A percentile compares a stretch with the other conserved stretches of the same genome.
Evolutionary conservation across 805 yeast species (phyloP).

Genomic region (Saccharomycopsis sp.): DNA sequence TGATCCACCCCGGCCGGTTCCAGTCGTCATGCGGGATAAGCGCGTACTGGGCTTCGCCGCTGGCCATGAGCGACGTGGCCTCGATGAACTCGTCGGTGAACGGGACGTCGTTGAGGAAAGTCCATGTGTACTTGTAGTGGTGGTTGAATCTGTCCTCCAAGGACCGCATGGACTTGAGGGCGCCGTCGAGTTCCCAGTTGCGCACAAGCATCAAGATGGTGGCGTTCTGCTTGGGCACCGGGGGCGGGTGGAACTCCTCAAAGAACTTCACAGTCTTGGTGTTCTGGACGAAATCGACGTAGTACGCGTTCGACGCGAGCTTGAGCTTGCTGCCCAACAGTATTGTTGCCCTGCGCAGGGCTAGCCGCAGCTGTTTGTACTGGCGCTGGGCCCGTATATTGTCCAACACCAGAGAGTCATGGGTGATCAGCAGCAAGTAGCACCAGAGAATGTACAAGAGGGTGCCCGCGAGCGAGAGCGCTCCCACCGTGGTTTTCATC

Average conservation of each 20-base stretch:
- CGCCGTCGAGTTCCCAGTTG: constrained; percentile 69
- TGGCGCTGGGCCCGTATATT: too few relatives aligned
- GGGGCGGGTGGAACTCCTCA: not conserved
- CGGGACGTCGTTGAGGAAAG: constrained; percentile 66
- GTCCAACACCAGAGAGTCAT: too few relatives aligned
- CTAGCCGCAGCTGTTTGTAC: too few relatives aligned
- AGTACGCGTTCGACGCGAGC: constrained; percentile 14
- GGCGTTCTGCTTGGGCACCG: constrained; percentile 64
- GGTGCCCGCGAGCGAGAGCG: too few relatives aligned
- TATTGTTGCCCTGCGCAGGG: not conserved
- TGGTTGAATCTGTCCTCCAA: constrained; percentile 67
- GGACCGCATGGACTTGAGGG: constrained; percentile 65
- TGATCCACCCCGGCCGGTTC: constrained; percentile 68
- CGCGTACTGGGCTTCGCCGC: constrained; percentile 60
- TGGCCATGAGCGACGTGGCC: constrained; percentile 51
- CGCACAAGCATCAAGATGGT: constrained; percentile 82
- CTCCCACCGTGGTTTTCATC: too few relatives aligned
- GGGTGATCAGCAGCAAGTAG: too few relatives aligned
- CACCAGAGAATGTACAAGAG: too few relatives aligned
- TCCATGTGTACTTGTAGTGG: constrained; percentile 66
- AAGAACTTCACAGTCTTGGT: constrained; percentile 1
- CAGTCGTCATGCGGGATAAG: constrained; percentile 61
- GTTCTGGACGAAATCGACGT: constrained; percentile 2
- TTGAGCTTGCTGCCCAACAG: constrained; percentile 4
- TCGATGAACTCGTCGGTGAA: constrained; percentile 55